Conservation (phyloP, 73 alveolate species). For the Stentor roeselii region DNA sequence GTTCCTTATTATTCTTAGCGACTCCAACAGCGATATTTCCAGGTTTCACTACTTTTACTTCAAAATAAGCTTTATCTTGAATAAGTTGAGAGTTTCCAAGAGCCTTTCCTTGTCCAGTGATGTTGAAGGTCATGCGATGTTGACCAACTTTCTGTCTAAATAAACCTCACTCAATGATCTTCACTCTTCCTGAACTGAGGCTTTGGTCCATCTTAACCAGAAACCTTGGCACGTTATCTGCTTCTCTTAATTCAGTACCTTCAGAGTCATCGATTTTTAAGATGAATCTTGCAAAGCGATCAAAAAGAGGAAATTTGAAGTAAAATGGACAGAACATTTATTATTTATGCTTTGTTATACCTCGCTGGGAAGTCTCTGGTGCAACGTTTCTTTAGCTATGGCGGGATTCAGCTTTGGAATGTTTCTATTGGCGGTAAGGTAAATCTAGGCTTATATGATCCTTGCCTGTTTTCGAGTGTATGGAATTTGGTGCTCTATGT, state of each 20-base stretch:
- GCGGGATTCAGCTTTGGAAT: background rate
- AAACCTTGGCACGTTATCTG: background rate
- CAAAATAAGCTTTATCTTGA: slow-evolving; percentile 25
- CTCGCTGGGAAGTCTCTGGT: background rate
- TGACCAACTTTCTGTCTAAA: slow-evolving; percentile 12
- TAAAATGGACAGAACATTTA: slow-evolving; percentile 18
- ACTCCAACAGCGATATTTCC: slow-evolving; percentile 24
- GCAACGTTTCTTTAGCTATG: background rate
- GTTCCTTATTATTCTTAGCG: slow-evolving; percentile 5
- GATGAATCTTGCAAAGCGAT: slow-evolving; percentile 4
- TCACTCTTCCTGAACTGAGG: background rate
- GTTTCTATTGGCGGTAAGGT: background rate
- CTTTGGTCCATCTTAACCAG: slow-evolving; percentile 6
- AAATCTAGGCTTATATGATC: background rate
- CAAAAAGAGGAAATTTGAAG: slow-evolving; percentile 7
- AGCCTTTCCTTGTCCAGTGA: slow-evolving; percentile 17
- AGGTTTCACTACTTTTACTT: slow-evolving; percentile 9
- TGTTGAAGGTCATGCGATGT: slow-evolving; percentile 10
- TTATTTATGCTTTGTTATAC: background rate
- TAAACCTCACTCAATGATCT: slow-evolving; percentile 9
- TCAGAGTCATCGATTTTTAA: slow-evolving; percentile 6
- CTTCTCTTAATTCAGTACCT: slow-evolving; percentile 22
- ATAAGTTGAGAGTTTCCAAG: slow-evolving; percentile 18
- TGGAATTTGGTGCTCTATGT: background rate
- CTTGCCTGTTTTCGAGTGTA: background rate